Base-by-base conservation (phyloP, 768 basidiomycete genomes). In the Rhodotorula taiwanensis region DNA sequence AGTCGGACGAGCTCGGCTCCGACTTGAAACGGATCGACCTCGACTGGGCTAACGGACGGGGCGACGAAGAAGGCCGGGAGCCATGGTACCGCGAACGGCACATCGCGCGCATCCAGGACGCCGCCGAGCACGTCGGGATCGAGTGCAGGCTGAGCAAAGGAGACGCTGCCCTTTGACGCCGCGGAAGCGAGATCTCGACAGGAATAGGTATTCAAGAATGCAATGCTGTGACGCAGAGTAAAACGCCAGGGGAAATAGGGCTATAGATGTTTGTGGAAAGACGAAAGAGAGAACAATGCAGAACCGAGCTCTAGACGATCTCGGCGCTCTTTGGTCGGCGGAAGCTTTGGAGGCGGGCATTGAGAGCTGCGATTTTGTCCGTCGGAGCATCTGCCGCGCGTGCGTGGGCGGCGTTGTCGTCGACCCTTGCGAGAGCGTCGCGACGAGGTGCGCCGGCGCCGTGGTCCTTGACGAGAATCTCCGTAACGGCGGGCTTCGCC, bases 381-480 rank as follows among this genome's bases (percentile, higher is more conserved):
- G 44, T n/a, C 21, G 50, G 18, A 1, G 34, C 51, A 15, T 31
- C 51, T n/a, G 51, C 14, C 14, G 15, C 4, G 11, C n/a, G 4
- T 10, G 51, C n/a, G 7, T 18, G 15, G 16, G 10, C 4, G 15
- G 52, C 31, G 36, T 64, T 64, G 36, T 54, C 62, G 41, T 64
- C 62, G 30, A 58, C 36, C 13, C 34, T 34, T 16, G 33, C 36
- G 4, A 64, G 52, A 2, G 52, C 49, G 30, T 43, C 42, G 30
- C 31, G 5, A 18, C 39, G 51, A 10, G 51, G 14, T 4, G 48
- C 31, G 2, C 30, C n/a, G 10, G 30, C 14, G 30, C 13, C 41
- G 36, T 58, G 56, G 27, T 58, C 62, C 39, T 64, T 64, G 44
- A 64, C 56, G 47, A 62, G 28, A 8, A 48, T 9, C 34, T 64